Percentiles rank a stretch among this genome's conserved stretches.
Evolutionary conservation across 768 basidiomycete species (phyloP).

Genomic region (Boletus insuetus): DNA sequence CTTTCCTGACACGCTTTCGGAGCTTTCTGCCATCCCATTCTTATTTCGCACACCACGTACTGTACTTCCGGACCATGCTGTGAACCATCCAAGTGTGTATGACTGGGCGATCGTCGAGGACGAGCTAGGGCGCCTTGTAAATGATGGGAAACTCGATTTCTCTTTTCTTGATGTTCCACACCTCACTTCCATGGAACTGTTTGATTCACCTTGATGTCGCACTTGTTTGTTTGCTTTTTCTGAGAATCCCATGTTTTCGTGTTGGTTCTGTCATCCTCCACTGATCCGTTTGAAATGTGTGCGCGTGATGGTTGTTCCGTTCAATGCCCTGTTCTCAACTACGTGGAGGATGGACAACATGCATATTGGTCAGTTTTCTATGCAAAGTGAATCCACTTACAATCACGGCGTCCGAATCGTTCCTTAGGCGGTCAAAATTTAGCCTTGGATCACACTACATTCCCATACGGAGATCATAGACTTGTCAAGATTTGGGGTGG

Average conservation of each 20-base stretch:
- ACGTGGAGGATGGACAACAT: too few relatives aligned
- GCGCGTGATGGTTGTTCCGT: background rate
- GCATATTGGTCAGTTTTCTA: too few relatives aligned
- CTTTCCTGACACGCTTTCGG: conserved; percentile 10
- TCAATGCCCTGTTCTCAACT: background rate
- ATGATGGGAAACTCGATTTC: conserved; percentile 24
- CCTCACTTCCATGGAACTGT: conserved; percentile 14
- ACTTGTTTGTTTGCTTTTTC: background rate
- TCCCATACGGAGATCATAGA: too few relatives aligned
- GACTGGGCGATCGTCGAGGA: conserved; percentile 21
- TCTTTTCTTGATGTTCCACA: conserved; percentile 24
- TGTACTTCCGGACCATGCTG: background rate
- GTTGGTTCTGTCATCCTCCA: background rate
- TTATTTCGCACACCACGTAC: conserved; percentile 24
- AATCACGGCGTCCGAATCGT: too few relatives aligned
- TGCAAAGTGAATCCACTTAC: too few relatives aligned
- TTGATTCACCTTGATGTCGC: conserved; percentile 3
- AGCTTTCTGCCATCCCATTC: conserved; percentile 33
- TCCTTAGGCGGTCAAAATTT: background rate
- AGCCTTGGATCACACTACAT: background rate
- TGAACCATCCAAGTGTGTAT: background rate
- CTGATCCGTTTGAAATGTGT: background rate
- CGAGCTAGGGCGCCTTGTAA: conserved; percentile 19
- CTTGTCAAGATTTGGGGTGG: too few relatives aligned
- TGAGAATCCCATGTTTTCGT: background rate